Conservation (phyloP, 1,139 yeast genomes). For the Pichia sp. region DNA sequence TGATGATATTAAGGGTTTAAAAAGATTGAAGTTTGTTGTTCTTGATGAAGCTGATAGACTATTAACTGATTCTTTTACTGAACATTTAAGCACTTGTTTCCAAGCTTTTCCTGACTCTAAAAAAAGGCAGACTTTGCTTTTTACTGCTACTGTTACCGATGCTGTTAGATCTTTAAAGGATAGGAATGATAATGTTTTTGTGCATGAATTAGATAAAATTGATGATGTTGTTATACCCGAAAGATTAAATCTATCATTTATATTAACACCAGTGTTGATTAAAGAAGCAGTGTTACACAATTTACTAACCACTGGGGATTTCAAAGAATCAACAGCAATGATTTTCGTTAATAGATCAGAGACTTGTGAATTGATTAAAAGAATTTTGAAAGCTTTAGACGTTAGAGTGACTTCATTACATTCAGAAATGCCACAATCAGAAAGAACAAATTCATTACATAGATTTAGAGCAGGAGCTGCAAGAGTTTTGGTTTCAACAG, state of each 20-base stretch:
- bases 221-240: constrained; percentile 76
- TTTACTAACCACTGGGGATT: constrained; percentile 56
- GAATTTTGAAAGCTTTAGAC: constrained; percentile 68
- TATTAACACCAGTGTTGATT: constrained; percentile 72
- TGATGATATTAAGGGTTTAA: constrained; percentile 74
- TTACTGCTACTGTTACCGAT: constrained; percentile 95
- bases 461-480: constrained; percentile 95
- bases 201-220: constrained; percentile 74
- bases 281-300: constrained; percentile 83
- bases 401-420: constrained; percentile 84
- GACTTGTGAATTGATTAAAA: constrained; percentile 80
- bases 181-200: constrained; percentile 57
- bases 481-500: constrained; percentile 85
- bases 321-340: constrained; percentile 62
- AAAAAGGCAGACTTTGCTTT: constrained; percentile 77
- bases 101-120: constrained; percentile 62
- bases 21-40: constrained; percentile 72
- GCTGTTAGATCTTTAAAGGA: constrained; percentile 78
- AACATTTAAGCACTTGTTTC: constrained; percentile 70
- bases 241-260: constrained; percentile 52
- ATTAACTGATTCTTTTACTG: constrained; percentile 75
- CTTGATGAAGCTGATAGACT: constrained; percentile 95
- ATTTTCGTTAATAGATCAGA: constrained; percentile 86
- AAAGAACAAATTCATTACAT: constrained; percentile 84
- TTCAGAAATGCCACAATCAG: constrained; percentile 90